Evolutionary conservation across 768 basidiomycete species (phyloP), one percentile per base, ranked within the genome.

Genomic region (Calocybe indica): DNA sequence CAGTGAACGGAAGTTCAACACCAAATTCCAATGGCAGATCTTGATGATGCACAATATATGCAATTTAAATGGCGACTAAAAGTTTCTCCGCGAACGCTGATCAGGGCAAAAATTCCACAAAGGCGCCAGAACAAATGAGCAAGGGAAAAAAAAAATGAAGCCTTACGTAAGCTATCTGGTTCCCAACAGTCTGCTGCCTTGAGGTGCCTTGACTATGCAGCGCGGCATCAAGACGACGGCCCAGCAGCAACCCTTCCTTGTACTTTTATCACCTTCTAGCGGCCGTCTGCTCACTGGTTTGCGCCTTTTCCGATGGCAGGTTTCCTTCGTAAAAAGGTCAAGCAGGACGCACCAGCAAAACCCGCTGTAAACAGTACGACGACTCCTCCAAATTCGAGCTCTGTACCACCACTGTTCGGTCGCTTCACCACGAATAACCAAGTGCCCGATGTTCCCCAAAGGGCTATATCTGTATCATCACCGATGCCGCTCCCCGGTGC

Each of bases 321-420:
- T 59, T 79, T 80, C 66, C 67, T 79, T 62, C 79, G 75, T 66
- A 79, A 66, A 67, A 78, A 76, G 58, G 50, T 56, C 8, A 76
- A 69, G 46, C 62, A 60, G 45, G 65, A 65, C n/a, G 49, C 51
- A 34, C 60, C 44, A 40, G 44, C 40, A 45, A 61, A 53, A 37
- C 48, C 48, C n/a, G 33, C 42, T 22, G 43, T 33, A 13, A 37
- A 14, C 13, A 30, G 31, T 43, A 43, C 30, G 31, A 40, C 32
- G 29, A 28, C 46, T 13, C 40, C 22, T 22, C 22, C 56, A 36
- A 10, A 52, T 37, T 13, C 52, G 12, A 44, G 51, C 37, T 52
- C 66, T 8, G 56, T 63, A 6, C 62, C 75, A 12, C 74, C 75
- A 1, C 55, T 78, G 51, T 67, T 70, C 48, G 68, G 71, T 28